These are phyloP conservation scores for Erigeron canadensis DNA, from an alignment of 129 eudicot species.

Conservation along the genomic window DNA sequence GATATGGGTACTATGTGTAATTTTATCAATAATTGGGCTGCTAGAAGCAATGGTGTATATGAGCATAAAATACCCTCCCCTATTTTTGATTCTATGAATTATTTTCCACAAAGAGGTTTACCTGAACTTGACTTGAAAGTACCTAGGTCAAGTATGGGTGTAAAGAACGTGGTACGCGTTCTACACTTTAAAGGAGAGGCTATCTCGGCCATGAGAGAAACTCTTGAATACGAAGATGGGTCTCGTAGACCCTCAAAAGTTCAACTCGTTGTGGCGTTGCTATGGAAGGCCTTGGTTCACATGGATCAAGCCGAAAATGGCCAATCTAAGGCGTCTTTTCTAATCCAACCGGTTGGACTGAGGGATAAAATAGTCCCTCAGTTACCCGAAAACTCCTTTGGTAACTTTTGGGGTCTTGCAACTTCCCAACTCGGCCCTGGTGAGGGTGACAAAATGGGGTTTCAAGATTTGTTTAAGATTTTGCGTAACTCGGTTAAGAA, in stretches of 20 bases:
- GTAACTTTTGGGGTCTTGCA: conserved; percentile 32
- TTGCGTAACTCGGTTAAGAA: conserved; percentile 20
- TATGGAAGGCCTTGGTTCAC: conserved; percentile 34
- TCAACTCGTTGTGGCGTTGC: conserved; percentile 34
- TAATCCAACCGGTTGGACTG: conserved; percentile 28
- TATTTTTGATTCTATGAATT: conserved; percentile 5
- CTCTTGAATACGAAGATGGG: neutral
- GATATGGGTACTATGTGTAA: conserved; percentile 29
- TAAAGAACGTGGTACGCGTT: neutral
- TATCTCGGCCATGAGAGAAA: conserved; percentile 25
- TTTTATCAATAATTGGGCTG: conserved; percentile 33
- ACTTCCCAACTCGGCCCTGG: conserved; percentile 21
- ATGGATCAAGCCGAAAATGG: conserved; percentile 30
- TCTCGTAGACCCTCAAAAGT: conserved; percentile 28
- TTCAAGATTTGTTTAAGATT: conserved; percentile 6
- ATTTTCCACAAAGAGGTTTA: conserved; percentile 27
- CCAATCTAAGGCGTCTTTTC: conserved; percentile 24
- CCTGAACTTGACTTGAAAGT: conserved; percentile 21
- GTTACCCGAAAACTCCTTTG: conserved; percentile 31
- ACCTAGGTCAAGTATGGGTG: conserved; percentile 29
- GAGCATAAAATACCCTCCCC: neutral
- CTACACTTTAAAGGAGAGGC: conserved; percentile 32
- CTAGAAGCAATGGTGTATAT: conserved; percentile 7
- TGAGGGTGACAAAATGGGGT: conserved; percentile 11
- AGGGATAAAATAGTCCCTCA: conserved; percentile 33